Base-by-base conservation (phyloP, 345 rosid species). In the Durio zibethinus region DNA sequence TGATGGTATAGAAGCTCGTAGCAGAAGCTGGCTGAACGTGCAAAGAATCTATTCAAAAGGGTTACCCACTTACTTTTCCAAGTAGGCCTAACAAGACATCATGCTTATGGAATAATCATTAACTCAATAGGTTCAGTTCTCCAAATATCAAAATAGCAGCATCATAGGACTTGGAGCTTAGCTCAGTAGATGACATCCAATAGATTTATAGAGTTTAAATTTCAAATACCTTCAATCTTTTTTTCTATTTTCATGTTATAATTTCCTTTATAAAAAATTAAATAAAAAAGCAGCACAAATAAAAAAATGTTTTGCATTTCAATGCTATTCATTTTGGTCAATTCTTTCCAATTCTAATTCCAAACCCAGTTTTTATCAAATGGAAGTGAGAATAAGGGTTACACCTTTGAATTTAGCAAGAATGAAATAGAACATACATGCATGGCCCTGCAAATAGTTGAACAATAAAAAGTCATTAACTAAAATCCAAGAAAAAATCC, bases 361-460 rank as follows among this genome's bases (percentile, higher is more conserved):
- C 54, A 68, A 61, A 23, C 9, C 35, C 36, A 60, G 36, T 1
- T 27, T 27, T 29, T 31, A 31, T 31, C 33, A 42, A 42, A 21
- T 10, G 5, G 72, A 68, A 68, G 25, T 14, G 53, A 43, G 53
- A 68, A 68, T 18, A 68, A 43, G 45, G 31, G 38, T 68, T 68
- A 68, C 36, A 25, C 11, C 54, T 43, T 67, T 67, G 23, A 62
- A 29, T 47, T 61, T 16, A 77, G 77, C 67, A 36, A 64, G 50
- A 60, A 61, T 50, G 78, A 59, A 64, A 72, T 36, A 42, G 76
- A 80, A 84, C 97, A 92, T 90, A 96, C 99, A 96, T 84, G 84
- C 93, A 92, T 42, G 99, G 98, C 82, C 99, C 98, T 94, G 97
- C 88, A 89, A 50, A 86, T 62, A 60, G 2, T 62, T 63, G n/a